Percentiles rank a stretch among this genome's conserved stretches.
Evolutionary conservation across 257 asterid genomes (phyloP).

Genomic region (Nicotiana knightiana): DNA sequence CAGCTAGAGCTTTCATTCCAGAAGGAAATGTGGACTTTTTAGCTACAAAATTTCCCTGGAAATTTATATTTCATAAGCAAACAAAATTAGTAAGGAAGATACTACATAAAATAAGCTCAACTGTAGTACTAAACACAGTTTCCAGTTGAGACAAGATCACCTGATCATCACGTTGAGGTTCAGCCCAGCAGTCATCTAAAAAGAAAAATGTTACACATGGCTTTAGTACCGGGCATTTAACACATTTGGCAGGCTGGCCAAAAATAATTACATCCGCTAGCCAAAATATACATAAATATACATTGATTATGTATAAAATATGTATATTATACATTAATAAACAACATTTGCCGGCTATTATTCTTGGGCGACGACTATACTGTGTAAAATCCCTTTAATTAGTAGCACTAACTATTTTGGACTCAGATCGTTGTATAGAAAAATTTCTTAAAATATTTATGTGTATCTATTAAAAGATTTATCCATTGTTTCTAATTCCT

Average conservation of each 20-base stretch:
- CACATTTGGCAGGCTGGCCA: no score
- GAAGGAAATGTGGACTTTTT: conserved; percentile 81
- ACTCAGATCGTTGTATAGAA: no score
- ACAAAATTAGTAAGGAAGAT: not conserved
- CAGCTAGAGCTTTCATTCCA: conserved; percentile 86
- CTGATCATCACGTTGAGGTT: conserved; percentile 49
- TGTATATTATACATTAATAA: no score
- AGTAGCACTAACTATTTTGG: no score
- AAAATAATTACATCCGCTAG: no score
- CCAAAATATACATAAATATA: no score
- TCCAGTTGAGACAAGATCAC: conserved; percentile 21
- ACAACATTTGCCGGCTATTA: no score
- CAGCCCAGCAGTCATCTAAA: conserved; percentile 94
- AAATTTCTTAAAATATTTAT: not conserved
- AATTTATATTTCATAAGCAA: not conserved
- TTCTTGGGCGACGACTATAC: no score
- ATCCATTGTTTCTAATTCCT: not conserved
- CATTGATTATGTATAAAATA: no score
- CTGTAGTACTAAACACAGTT: not conserved
- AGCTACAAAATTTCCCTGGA: conserved; percentile 74
- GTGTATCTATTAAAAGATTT: not conserved
- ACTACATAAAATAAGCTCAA: not conserved
- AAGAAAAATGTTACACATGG: not conserved
- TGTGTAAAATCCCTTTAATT: no score
- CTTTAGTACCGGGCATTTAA: no score